Percentiles rank a stretch among this genome's conserved stretches.
Conservation (phyloP, 78 protist genomes). For the Dictyostelium capitatum region DNA sequence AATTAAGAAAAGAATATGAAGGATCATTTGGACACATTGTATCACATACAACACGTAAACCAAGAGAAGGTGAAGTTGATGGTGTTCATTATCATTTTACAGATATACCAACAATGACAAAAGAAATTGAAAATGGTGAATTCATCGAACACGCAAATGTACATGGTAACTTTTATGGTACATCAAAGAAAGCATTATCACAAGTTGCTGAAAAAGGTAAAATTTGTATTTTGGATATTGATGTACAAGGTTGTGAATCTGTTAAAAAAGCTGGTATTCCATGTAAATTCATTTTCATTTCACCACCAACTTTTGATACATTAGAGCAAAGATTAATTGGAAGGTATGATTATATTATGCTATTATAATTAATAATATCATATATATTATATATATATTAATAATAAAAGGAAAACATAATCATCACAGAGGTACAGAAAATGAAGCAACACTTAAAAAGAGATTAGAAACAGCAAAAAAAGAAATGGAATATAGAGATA, state of each 20-base stretch:
- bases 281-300: conserved; percentile 80
- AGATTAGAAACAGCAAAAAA: conserved; percentile 86
- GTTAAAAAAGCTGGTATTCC: conserved; percentile 78
- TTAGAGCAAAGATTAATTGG: conserved; percentile 89
- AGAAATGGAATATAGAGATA: conserved; percentile 86
- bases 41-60: conserved; percentile 82
- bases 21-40: conserved; percentile 81
- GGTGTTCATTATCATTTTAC: conserved; percentile 79
- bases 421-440: conserved; percentile 89
- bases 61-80: conserved; percentile 82
- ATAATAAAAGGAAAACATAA: background rate
- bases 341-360: conserved; percentile 28
- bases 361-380: background rate
- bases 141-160: conserved; percentile 82
- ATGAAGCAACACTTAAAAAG: conserved; percentile 86
- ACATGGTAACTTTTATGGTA: conserved; percentile 87
- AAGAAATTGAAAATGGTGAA: conserved; percentile 61
- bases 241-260: conserved; percentile 94
- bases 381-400: background rate
- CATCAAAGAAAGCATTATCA: conserved; percentile 80
- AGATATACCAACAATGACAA: conserved; percentile 27
- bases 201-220: conserved; percentile 58
- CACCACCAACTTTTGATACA: conserved; percentile 88
- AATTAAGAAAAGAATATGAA: conserved; percentile 66
- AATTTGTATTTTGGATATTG: conserved; percentile 93